Conservation (phyloP, 495 filamentous ascomycete species). For the Lichina pygmaea region DNA sequence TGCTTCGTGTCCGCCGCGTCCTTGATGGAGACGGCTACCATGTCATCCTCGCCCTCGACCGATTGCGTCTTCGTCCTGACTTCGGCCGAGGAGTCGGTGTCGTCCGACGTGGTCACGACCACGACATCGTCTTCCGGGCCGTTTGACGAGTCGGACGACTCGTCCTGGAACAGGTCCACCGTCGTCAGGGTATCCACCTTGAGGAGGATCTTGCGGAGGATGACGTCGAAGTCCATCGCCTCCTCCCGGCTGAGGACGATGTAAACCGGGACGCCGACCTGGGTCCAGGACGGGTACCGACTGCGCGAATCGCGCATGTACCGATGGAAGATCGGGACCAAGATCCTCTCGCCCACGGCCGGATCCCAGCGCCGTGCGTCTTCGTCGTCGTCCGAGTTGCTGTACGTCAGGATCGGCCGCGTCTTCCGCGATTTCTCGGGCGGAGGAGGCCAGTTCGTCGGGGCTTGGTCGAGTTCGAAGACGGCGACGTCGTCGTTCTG, state of each 20-base stretch:
- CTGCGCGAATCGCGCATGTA: conserved; percentile 20
- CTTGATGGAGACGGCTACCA: conserved; percentile 73
- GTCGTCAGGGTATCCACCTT: conserved; percentile 33
- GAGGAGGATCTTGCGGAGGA: conserved; percentile 32
- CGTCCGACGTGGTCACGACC: conserved; percentile 43
- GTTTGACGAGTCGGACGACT: conserved; percentile 9
- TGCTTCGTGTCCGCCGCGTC: conserved; percentile 16
- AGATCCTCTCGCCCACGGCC: conserved; percentile 36
- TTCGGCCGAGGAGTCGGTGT: conserved; percentile 40
- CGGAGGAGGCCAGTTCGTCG: conserved; percentile 42
- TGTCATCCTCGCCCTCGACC: conserved; percentile 68
- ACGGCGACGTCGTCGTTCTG: conserved; percentile 38
- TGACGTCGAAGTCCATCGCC: conserved; percentile 25
- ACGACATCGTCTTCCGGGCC: conserved; percentile 31
- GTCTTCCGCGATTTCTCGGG: conserved; percentile 20
- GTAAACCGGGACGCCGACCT: conserved; percentile 31
- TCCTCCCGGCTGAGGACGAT: conserved; percentile 35
- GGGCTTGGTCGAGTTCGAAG: conserved; percentile 52
- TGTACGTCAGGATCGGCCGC: conserved; percentile 14
- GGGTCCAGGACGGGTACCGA: conserved; percentile 12
- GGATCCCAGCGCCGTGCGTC: conserved; percentile 32
- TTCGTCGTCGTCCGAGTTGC: conserved; percentile 23
- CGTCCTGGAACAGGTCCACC: conserved; percentile 24
- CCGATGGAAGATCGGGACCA: conserved; percentile 62
- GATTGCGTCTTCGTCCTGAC: conserved; percentile 45